A percentile compares a stretch with the other conserved stretches of the same genome.
Conservation (phyloP, 225 moss, liverwort and hornwort species). For the Straminergon stramineum region DNA sequence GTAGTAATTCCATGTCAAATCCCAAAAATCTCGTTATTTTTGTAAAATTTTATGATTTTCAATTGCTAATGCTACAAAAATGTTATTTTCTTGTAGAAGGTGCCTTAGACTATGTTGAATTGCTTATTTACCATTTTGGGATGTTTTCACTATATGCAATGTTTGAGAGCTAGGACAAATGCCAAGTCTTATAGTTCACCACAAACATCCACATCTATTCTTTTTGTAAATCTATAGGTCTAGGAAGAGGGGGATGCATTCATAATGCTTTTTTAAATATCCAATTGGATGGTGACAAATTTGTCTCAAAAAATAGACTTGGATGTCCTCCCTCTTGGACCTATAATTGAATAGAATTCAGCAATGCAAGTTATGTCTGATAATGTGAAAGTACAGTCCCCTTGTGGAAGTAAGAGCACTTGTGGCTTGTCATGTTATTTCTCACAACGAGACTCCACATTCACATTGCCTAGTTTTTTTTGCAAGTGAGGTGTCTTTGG, state of each 20-base stretch:
- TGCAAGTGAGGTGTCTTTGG: background rate
- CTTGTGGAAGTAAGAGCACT: background rate
- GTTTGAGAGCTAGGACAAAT: background rate
- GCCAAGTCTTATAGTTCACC: background rate
- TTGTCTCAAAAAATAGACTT: rapidly evolving
- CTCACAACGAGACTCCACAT: background rate
- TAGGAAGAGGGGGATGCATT: background rate
- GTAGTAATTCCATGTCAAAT: background rate
- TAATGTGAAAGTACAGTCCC: background rate
- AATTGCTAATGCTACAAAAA: background rate
- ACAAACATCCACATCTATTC: background rate
- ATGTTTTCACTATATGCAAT: background rate
- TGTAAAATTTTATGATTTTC: background rate
- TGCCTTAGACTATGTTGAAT: background rate
- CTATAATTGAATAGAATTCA: background rate
- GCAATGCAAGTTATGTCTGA: background rate
- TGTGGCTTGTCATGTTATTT: background rate
- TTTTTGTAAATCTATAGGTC: background rate
- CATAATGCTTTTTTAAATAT: background rate
- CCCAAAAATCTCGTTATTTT: no score
- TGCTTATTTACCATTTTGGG: background rate
- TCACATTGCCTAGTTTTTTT: background rate
- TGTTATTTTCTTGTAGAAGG: background rate
- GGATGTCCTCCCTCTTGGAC: background rate
- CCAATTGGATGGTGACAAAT: background rate